Percentiles rank a stretch among this genome's conserved stretches.
Conservation (phyloP, 2,329 filamentous ascomycete species). For the Talaromyces albobiverticillius region DNA sequence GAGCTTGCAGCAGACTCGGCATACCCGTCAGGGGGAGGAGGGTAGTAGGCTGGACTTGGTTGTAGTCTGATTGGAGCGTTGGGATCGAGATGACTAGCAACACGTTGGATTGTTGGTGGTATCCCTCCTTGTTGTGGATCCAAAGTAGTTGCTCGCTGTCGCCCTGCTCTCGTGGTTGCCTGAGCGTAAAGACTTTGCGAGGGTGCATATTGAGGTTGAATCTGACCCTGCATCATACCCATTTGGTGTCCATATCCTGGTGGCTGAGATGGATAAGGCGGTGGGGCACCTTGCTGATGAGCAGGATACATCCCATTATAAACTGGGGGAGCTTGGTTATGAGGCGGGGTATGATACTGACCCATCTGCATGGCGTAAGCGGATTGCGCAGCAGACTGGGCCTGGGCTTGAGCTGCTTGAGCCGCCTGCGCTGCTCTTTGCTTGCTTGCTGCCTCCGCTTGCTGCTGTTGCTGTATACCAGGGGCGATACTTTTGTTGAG, state of each 20-base stretch:
- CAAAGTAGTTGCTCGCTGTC: conserved; percentile 93
- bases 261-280: conserved; percentile 73
- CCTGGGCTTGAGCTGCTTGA: conserved; percentile 51
- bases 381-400: conserved; percentile 64
- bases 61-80: conserved; percentile 91
- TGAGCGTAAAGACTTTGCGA: conserved; percentile 74
- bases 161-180: conserved; percentile 70
- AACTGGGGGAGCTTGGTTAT: conserved; percentile 58
- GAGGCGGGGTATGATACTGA: conserved; percentile 50
- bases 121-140: conserved; percentile 93
- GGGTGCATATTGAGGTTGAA: conserved; percentile 65
- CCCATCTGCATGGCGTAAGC: conserved; percentile 66
- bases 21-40: conserved; percentile 82
- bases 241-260: conserved; percentile 69
- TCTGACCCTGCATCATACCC: conserved; percentile 65
- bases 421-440: conserved; percentile 69
- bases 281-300: conserved; percentile 67
- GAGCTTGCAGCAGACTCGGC: conserved; percentile 63
- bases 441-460: conserved; percentile 90
- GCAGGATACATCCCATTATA: conserved; percentile 76
- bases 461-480: conserved; percentile 91
- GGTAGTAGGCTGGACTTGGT: conserved; percentile 95
- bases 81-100: conserved; percentile 93
- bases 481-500: conserved; percentile 84
- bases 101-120: conserved; percentile 85